Percentiles rank a stretch among this genome's conserved stretches.
Evolutionary conservation across 2,329 filamentous ascomycete genomes (phyloP).

Genomic region (Aspergillus pseudoglaucus): DNA sequence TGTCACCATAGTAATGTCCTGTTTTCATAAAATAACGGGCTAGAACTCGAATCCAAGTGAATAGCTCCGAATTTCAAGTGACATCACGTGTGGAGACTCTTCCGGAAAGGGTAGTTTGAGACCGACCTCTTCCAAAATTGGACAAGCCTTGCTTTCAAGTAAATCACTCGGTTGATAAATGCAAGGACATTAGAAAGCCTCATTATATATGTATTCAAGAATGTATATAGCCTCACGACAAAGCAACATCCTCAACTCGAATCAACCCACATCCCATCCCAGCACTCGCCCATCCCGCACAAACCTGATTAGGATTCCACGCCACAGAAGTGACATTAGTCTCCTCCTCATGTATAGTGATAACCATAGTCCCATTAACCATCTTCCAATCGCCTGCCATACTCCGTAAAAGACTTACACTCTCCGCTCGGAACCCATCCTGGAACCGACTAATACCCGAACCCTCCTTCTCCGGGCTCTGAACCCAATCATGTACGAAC

Average conservation of each 20-base stretch:
- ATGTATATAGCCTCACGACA: conserved; percentile 13
- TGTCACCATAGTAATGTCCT: background rate
- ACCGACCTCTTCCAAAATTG: background rate
- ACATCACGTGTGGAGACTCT: background rate
- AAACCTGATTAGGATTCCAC: conserved; percentile 64
- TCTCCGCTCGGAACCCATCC: conserved; percentile 40
- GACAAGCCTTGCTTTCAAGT: too few species aligned
- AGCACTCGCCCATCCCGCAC: conserved; percentile 60
- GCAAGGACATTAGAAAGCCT: too few species aligned
- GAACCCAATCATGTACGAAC: conserved; percentile 53
- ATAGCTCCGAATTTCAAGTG: background rate
- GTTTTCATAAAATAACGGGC: background rate
- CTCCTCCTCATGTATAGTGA: conserved; percentile 54
- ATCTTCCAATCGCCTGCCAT: conserved; percentile 25
- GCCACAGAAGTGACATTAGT: conserved; percentile 56
- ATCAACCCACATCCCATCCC: conserved; percentile 62
- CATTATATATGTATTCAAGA: background rate
- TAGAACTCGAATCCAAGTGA: background rate
- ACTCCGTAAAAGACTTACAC: conserved; percentile 25
- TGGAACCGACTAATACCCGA: conserved; percentile 37
- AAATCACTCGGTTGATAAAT: too few species aligned
- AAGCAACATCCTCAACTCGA: conserved; percentile 59
- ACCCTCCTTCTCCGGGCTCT: conserved; percentile 16
- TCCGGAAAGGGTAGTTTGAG: background rate
- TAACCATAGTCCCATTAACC: conserved; percentile 26